These are phyloP conservation scores for Tetracladium marchalianum DNA, from an alignment of 495 filamentous ascomycete species.

Conservation along the genomic window DNA sequence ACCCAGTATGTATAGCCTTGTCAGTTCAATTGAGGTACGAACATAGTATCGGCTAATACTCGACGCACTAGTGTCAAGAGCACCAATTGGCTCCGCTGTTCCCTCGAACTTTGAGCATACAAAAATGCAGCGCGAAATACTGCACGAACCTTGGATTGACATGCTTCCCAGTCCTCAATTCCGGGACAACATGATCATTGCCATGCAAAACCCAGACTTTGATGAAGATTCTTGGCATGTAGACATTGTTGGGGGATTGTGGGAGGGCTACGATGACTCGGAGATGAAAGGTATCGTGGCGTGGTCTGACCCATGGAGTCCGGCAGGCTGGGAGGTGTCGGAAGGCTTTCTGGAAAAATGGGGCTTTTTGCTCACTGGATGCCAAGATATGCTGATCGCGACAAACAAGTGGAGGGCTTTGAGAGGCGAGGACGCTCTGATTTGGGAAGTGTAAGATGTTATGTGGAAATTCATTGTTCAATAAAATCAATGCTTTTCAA, in stretches of 20 bases:
- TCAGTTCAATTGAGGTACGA: background rate
- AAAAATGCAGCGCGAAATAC: background rate
- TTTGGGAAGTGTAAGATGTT: slow-evolving; percentile 3
- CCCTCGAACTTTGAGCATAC: slow-evolving; percentile 9
- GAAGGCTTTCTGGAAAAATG: slow-evolving; percentile 37
- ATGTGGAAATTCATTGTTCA: too few species aligned
- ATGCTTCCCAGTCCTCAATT: background rate
- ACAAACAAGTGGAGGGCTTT: slow-evolving; percentile 34
- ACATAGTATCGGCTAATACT: background rate
- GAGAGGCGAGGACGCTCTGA: slow-evolving; percentile 28
- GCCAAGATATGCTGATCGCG: slow-evolving; percentile 25
- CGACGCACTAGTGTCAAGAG: background rate
- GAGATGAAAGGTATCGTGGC: background rate
- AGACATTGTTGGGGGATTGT: slow-evolving; percentile 2
- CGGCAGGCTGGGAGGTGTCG: slow-evolving; percentile 34
- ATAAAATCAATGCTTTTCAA: too few species aligned
- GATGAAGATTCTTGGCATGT: slow-evolving; percentile 5
- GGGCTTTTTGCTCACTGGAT: slow-evolving; percentile 29
- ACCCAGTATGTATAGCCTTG: background rate
- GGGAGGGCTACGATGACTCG: background rate
- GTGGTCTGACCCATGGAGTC: slow-evolving; percentile 20
- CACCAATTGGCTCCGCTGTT: background rate
- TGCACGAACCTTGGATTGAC: slow-evolving; percentile 3
- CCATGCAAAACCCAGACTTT: slow-evolving; percentile 12
- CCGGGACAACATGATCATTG: slow-evolving; percentile 1